Base-by-base conservation (phyloP, 495 filamentous ascomycete genomes). In the Neurospora cerealis region DNA sequence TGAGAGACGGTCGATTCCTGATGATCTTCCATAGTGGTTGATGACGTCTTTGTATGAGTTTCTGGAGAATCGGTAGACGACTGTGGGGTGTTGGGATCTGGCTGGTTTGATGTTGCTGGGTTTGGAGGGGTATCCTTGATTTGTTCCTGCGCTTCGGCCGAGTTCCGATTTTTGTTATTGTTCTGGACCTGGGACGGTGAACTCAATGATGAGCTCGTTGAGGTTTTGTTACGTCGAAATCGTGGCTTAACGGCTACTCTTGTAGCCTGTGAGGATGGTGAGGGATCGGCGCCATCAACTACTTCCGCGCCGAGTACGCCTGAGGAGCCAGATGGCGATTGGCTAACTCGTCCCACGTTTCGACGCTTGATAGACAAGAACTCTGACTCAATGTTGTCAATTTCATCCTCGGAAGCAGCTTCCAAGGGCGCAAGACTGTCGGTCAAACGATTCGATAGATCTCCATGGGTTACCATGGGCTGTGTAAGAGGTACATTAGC, bases 1-100 rank as follows among this genome's bases (percentile, higher is more conserved):
- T 78, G 79, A 19, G 77, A 79, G 17, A 76, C 76, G 17, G 24
- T 1, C 10, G 54, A 28, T 13, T 37, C 70, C 8, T 28, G 73
- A 17, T 66, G 42, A 36, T 24, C 32, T 38, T 71, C 71, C 62
- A 36, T 44, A 9, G 48, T 72, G 32, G 70, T 32, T 17, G 69
- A 15, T 11, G 69, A 37, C 10, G 48, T 38, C 21, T 40, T 34
- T 17, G 69, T 28, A 39, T 74, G 41, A 5, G n/a, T 66, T 44
- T 71, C 71, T 10, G 69, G 32, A 21, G 72, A 24, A 5, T 72
- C 37, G 21, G 19, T 28, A 71, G 70, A 24, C 66, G 34, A 32
- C 40, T 3, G 69, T n/a, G 7, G 39, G 41, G 5, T 37, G 70
- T 19, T 34, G 11, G 69, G 21, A 37, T 34, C 69, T 36, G 70